Evolutionary conservation across 2,329 filamentous ascomycete species (phyloP).

Genomic region (Fonsecaea multimorphosa): DNA sequence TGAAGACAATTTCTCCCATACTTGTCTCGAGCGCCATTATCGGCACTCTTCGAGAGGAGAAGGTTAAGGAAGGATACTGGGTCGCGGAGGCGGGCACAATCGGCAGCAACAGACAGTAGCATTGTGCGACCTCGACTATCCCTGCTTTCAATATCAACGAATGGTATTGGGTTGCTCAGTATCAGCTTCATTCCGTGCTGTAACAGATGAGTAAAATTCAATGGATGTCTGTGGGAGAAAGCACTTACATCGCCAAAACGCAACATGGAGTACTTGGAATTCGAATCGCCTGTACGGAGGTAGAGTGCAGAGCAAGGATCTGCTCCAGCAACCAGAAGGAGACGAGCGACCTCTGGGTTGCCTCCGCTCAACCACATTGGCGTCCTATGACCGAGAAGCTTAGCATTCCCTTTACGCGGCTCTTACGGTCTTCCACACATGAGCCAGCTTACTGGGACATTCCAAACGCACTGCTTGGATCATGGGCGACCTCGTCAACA

Average conservation of each 20-base stretch:
- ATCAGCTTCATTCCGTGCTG: background rate
- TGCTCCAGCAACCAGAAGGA: background rate
- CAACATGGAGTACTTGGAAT: background rate
- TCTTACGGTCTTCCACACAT: background rate
- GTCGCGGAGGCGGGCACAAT: background rate
- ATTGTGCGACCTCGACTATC: background rate
- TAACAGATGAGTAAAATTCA: background rate
- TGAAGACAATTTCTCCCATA: slow-evolving; percentile 6
- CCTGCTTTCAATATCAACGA: background rate
- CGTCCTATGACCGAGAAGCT: background rate
- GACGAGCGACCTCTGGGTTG: background rate
- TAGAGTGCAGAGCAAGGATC: background rate
- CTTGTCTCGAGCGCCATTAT: background rate
- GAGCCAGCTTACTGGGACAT: background rate
- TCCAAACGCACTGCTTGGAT: background rate
- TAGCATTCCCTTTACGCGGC: background rate
- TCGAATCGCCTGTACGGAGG: background rate
- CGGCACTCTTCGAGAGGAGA: background rate
- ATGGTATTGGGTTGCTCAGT: slow-evolving; percentile 1
- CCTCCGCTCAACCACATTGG: background rate
- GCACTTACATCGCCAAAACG: background rate
- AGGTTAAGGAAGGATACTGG: background rate
- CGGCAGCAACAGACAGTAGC: background rate
- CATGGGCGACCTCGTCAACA: background rate
- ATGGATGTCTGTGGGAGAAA: background rate